Evolutionary conservation across 352 stramenopile genomes (phyloP).

Genomic region (Thalassiosira delicatula): DNA sequence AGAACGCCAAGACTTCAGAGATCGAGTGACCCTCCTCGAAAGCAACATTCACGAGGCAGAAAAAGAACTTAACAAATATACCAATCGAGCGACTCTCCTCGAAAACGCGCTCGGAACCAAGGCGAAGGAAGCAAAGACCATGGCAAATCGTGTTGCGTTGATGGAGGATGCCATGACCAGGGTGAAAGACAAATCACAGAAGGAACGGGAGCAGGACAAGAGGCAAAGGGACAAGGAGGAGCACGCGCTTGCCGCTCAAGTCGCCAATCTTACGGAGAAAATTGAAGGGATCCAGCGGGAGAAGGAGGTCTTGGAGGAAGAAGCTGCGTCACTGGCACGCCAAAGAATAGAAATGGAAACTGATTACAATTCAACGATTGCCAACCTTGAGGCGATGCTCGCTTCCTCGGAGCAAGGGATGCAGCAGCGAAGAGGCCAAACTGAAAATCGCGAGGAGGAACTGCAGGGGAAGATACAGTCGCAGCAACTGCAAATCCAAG

Average conservation of each 20-base stretch:
- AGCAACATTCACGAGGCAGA: conserved; percentile 14
- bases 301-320: conserved; percentile 15
- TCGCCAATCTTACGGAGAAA: conserved; percentile 33
- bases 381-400: conserved; percentile 15
- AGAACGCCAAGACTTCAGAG: neutral
- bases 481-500: conserved; percentile 17
- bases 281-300: conserved; percentile 17
- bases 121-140: conserved; percentile 22
- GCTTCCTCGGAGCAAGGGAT: conserved; percentile 7
- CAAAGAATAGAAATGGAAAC: conserved; percentile 20
- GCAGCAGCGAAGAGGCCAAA: neutral
- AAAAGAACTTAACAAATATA: conserved; percentile 30
- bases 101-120: conserved; percentile 33
- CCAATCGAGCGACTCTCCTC: conserved; percentile 47
- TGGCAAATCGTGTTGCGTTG: conserved; percentile 27
- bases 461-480: conserved; percentile 4
- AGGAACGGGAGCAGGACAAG: conserved; percentile 1
- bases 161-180: conserved; percentile 29
- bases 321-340: neutral
- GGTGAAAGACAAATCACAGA: conserved; percentile 3
- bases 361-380: conserved; percentile 25
- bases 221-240: neutral
- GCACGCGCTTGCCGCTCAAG: neutral
- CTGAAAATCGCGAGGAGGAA: neutral
- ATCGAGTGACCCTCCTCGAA: conserved; percentile 18